phyloP scores from a whole-genome alignment of 2,329 filamentous ascomycete genomes.

The Cercospora sojina region DNA sequence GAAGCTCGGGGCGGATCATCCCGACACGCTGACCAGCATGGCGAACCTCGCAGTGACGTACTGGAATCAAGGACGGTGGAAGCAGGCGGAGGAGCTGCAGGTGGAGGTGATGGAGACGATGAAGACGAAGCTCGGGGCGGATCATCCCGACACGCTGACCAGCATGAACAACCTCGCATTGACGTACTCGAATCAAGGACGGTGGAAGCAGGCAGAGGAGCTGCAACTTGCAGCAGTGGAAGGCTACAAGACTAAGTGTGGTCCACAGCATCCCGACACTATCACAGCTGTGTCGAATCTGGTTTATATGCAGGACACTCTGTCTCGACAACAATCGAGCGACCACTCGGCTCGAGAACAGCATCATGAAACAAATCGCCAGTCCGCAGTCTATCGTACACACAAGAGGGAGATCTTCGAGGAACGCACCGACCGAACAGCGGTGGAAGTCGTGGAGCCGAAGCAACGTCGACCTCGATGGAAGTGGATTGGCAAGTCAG shows the following conservation, averaged over 20 bases:
- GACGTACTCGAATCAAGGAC: not conserved
- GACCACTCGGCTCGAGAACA: not conserved
- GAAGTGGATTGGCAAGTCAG: not conserved
- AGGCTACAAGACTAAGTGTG: not conserved
- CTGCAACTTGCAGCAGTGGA: not conserved
- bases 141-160: not conserved
- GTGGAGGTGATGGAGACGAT: not conserved
- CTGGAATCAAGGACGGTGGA: not conserved
- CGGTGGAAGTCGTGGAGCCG: not conserved
- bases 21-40: not conserved
- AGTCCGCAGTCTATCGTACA: too few species aligned
- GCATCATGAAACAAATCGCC: too few species aligned
- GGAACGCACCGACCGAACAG: too few species aligned
- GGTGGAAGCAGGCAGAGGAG: not conserved
- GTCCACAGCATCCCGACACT: not conserved
- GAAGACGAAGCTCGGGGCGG: not conserved
- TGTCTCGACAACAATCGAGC: not conserved
- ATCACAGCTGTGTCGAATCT: not conserved
- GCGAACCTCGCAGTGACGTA: not conserved
- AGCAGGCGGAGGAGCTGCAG: not conserved
- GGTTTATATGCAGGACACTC: not conserved
- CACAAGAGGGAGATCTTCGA: too few species aligned
- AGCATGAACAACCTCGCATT: not conserved
- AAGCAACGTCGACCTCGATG: not conserved
- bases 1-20: not conserved